Base-by-base conservation (phyloP, 2,329 filamentous ascomycete species). In the Scopulariopsis brevicaulis region DNA sequence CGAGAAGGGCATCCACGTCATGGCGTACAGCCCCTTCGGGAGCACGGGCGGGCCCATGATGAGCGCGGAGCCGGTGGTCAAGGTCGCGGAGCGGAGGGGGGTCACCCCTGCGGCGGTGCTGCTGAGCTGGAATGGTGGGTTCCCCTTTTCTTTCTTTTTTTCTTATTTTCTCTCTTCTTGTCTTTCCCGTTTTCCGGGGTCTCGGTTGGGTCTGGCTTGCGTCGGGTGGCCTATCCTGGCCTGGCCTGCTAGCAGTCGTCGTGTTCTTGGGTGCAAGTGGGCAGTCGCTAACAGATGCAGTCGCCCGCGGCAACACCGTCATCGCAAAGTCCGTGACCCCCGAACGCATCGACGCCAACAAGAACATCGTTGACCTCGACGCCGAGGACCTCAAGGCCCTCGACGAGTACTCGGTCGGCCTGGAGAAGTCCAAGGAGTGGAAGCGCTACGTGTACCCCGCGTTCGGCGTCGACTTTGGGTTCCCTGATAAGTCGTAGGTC, bases 321-420 rank as follows among this genome's bases (percentile, higher is more conserved):
- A 77, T 91, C 32, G 81, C 87, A 65, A 90, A 90, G 72, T 89
- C 85, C 0, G 84, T 88, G 46, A 88, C 80, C 7, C 79, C 80
- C 15, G 77, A 78, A 54, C 80, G 86, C 64, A 90, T 90, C 70
- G 81, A 85, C 67, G 78, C 84, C 65, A 91, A 91, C 72, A 74
- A 80, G 68, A 79, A 85, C 62, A 76, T 89, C 58, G 77, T 88
- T 64, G 75, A 82, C 60, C 80, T 91, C 53, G 82, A 85, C 64
- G 75, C 71, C 7, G 77, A 78, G n/a, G 87, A 91, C 62, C 58
- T 71, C 57, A 78, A 83, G 65, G 78, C 88, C 51, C 79, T 84
- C 64, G 73, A 70, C 63, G 78, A 77, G 55, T 84, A 83, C 69
- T 80, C 80, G 0, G 71, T 74, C 25, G 71, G 75, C 37, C 68